phyloP scores from a whole-genome alignment of 2,329 filamentous ascomycete species.

The Ascochyta rabiei region DNA sequence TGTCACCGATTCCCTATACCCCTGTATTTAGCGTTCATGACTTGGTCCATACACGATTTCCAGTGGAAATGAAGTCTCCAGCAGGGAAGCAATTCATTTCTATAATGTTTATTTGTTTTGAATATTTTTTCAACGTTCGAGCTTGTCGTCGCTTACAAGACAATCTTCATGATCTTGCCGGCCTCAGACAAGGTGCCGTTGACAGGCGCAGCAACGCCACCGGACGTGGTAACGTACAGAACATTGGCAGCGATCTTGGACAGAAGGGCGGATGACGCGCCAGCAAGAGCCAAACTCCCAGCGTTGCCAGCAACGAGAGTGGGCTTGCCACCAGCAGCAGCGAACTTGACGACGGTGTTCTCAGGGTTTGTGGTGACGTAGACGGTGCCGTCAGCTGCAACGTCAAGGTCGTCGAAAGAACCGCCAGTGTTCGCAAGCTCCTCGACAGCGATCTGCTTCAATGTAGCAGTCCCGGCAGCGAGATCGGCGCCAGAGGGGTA shows the following conservation, averaged over 20 bases:
- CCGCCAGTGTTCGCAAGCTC: constrained; percentile 18
- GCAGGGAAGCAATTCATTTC: background rate
- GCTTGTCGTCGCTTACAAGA: background rate
- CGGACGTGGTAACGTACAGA: constrained; percentile 16
- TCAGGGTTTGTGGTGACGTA: constrained; percentile 16
- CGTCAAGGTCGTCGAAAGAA: constrained; percentile 15
- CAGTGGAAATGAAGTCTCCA: background rate
- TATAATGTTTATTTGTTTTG: background rate
- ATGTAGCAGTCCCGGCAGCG: constrained; percentile 10
- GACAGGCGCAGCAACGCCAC: constrained; percentile 16
- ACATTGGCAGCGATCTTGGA: constrained; percentile 15
- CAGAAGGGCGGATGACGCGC: constrained; percentile 12
- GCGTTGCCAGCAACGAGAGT: constrained; percentile 11
- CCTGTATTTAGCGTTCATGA: background rate
- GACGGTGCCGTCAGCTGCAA: constrained; percentile 11
- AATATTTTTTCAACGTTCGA: background rate
- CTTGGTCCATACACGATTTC: background rate
- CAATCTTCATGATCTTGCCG: constrained; percentile 17
- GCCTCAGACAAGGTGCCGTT: constrained; percentile 16
- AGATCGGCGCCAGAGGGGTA: constrained; percentile 8
- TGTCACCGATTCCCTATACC: constrained; percentile 8
- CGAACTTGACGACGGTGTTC: constrained; percentile 19
- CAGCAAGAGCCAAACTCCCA: constrained; percentile 10
- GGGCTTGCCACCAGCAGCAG: constrained; percentile 12
- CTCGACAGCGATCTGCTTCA: constrained; percentile 13